phyloP scores from a whole-genome alignment of 2,329 filamentous ascomycete genomes.

The Magnaporthiopsis poae region DNA sequence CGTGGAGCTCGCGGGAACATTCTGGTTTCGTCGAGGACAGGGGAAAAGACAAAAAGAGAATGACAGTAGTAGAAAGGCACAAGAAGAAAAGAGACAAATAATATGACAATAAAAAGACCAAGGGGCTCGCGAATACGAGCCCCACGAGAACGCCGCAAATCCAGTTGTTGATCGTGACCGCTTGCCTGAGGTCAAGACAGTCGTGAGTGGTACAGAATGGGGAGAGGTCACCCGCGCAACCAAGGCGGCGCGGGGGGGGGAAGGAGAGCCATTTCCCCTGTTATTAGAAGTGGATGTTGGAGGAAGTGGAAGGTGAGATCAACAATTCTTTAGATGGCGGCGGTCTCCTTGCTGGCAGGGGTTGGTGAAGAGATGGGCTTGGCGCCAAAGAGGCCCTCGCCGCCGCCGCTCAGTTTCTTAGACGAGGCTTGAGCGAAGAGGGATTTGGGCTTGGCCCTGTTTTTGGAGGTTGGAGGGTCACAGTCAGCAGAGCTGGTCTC shows the following conservation, averaged over 20 bases:
- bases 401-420: constrained; percentile 49
- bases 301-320: background rate
- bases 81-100: background rate
- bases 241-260: background rate
- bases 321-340: background rate
- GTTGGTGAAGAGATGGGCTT: constrained; percentile 4
- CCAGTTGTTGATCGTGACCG: background rate
- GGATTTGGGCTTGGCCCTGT: constrained; percentile 56
- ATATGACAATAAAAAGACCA: background rate
- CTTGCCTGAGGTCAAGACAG: background rate
- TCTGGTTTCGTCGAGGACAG: background rate
- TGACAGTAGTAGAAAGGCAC: background rate
- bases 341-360: background rate
- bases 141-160: background rate
- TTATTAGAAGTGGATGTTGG: background rate
- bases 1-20: background rate
- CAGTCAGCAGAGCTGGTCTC: background rate
- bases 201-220: background rate
- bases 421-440: constrained; percentile 56
- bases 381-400: constrained; percentile 30
- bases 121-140: background rate
- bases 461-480: background rate
- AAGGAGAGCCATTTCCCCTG: background rate
- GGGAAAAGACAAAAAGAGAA: constrained; percentile 1
- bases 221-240: background rate